Evolutionary conservation across 352 stramenopile genomes (phyloP).

Genomic region (Phytophthora sojae): DNA sequence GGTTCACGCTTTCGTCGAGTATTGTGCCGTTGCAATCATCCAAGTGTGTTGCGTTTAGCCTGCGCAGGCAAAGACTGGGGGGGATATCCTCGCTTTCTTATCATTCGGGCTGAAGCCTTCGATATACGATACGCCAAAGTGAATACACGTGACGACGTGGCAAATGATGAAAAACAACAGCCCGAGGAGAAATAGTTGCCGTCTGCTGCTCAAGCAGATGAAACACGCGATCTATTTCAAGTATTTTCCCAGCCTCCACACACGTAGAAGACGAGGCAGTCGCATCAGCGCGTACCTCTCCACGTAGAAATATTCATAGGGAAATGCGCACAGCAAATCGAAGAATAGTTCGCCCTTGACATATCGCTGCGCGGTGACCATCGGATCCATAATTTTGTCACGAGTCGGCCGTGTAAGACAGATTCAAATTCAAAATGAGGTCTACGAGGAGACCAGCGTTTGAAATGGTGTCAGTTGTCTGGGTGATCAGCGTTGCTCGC

Average conservation of each 20-base stretch:
- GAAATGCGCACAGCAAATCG: background rate
- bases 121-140: background rate
- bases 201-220: background rate
- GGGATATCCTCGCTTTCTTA: background rate
- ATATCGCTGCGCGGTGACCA: background rate
- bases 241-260: background rate
- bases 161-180: conserved; percentile 1
- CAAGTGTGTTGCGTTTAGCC: background rate
- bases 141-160: background rate
- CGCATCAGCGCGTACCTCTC: background rate
- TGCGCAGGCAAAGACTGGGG: background rate
- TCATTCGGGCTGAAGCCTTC: background rate
- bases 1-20: background rate
- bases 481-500: background rate
- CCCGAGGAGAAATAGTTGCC: background rate
- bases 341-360: background rate
- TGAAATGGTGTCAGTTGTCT: background rate
- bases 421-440: background rate
- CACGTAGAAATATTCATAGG: background rate
- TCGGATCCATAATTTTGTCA: background rate
- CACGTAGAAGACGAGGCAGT: background rate
- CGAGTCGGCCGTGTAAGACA: background rate
- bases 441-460: background rate
- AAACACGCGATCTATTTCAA: background rate
- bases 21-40: background rate